Conservation (phyloP, 208 protist species). For the Crithidia brevicula region DNA sequence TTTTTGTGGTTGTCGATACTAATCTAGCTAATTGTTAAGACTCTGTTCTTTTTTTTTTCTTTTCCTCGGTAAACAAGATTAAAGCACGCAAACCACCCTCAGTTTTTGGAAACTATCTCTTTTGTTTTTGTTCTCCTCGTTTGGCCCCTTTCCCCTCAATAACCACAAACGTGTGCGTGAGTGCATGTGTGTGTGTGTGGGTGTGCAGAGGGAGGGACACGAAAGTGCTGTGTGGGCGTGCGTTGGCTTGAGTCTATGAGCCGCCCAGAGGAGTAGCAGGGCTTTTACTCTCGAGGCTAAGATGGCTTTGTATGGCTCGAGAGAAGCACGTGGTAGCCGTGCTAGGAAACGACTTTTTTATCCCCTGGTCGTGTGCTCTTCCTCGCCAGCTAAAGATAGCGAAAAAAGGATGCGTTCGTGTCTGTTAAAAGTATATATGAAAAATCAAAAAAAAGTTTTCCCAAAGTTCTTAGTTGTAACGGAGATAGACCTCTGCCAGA, state of each 20-base stretch:
- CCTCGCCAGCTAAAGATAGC: not conserved
- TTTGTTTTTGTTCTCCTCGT: too few species aligned
- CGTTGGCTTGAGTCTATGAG: not conserved
- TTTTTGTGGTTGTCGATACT: not conserved
- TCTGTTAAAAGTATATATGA: not conserved
- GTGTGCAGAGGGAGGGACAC: not conserved
- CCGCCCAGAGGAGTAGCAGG: too few species aligned
- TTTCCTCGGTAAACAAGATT: not conserved
- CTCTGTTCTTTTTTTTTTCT: not conserved
- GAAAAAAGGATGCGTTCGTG: not conserved
- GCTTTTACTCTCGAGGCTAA: not conserved
- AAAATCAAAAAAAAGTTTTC: not conserved
- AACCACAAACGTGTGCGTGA: too few species aligned
- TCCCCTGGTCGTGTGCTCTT: not conserved
- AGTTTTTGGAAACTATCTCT: not conserved
- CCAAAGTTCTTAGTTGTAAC: too few species aligned
- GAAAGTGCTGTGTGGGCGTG: not conserved
- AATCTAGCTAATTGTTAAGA: constrained; percentile 7
- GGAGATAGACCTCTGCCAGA: too few species aligned
- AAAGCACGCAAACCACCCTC: not conserved
- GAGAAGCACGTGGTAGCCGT: not conserved
- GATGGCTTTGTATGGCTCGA: not conserved
- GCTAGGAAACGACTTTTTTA: not conserved
- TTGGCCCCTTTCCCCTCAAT: too few species aligned
- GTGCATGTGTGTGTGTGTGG: too few species aligned